Evolutionary conservation across 164 flowering plant species (phyloP), one percentile per base, ranked within the genome.

Genomic region (Pachysandra terminalis): DNA sequence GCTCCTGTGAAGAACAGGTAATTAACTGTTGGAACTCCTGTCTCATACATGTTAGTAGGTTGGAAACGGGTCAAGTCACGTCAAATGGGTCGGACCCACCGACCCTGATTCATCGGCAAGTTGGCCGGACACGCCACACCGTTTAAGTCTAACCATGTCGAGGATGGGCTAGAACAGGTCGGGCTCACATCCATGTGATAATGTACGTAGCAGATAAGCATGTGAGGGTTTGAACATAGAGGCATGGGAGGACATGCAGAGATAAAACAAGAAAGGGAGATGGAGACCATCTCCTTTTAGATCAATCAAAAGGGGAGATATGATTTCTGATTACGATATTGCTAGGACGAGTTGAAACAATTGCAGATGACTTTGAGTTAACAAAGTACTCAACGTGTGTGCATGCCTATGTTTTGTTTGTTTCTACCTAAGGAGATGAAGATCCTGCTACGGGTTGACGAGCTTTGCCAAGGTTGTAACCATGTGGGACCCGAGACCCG

Each of bases 121-220:
- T 7, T 32, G 3, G 37, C 37, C 37, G 37, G 37, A 7, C 37
- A n/a, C n/a, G n/a, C n/a, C n/a, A n/a, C n/a, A n/a, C n/a, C n/a
- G n/a, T n/a, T n/a, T n/a, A n/a, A n/a, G n/a, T n/a, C n/a, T n/a
- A n/a, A n/a, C n/a, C n/a, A 32, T 45, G 51, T 68, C 63, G 17
- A 59, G 40, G 24, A 61, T 68, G 59, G 64, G 23, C 12, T 53
- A 14, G 71, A 51, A 53, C 65, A 68, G 51, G 64, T 15, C 21
- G 71, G 71, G 71, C 71, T 49, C 71, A 68, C 49, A 21, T 37
- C 65, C 71, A 68, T 68, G 71, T 68, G 71, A 68, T 15, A 10
- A 35, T 35, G 25, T 67, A 67, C n/a, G 16, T 32, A 32, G 37
- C 7, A 32, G 37, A 3, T 32, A n/a, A 61, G 27, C 71, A 68